Evolutionary conservation across 495 filamentous ascomycete genomes (phyloP), one percentile per base, ranked within the genome.

Genomic region (Penicillium soppii): DNA sequence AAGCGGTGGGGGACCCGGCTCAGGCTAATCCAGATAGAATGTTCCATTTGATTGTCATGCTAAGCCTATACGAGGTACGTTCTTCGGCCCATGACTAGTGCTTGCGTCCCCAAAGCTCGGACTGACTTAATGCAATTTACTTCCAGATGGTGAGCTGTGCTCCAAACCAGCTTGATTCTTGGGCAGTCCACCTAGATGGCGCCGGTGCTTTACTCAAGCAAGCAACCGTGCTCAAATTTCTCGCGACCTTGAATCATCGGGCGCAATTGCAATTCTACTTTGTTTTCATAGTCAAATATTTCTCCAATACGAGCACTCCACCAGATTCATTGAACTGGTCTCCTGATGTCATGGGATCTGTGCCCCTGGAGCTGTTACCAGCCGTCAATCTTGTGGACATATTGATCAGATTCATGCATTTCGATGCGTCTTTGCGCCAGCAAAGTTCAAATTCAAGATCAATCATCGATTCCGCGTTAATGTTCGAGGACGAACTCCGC

Each of bases 11-110:
- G 38, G 52, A 52, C 16, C 52, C 58, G 4, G 10, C 47, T 2
- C 30, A 35, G 32, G 52, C 58, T 9, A 49, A 56, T 52, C 51
- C 46, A 1, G 16, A 50, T 10, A 32, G 47, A 10, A 56, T 30
- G 3, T 29, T 64, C 15, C 57, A 48, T 17, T 42, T 58, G 15
- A 61, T 64, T 12, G 1, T 58, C 17, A 58, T 64, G 58, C 39
- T 64, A 9, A 53, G 52, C 41, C 20, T 64, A 33, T 61, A 58
- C 22, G 58, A 64, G 61, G 61, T 64, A 56, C 17, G 49, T 23
- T 8, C 8, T 41, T 5, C n/a, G 6, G 20, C 6, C 36, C 29
- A 12, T 23, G 9, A 15, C 13, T 38, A 5, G 5, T 15, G 12
- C 25, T 32, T 36, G 30, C 38, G 1, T 1, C 15, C 26, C 22